A percentile compares a stretch with the other conserved stretches of the same genome.
phyloP scores from a whole-genome alignment of 257 asterid species.

The Fraxinus americana region DNA sequence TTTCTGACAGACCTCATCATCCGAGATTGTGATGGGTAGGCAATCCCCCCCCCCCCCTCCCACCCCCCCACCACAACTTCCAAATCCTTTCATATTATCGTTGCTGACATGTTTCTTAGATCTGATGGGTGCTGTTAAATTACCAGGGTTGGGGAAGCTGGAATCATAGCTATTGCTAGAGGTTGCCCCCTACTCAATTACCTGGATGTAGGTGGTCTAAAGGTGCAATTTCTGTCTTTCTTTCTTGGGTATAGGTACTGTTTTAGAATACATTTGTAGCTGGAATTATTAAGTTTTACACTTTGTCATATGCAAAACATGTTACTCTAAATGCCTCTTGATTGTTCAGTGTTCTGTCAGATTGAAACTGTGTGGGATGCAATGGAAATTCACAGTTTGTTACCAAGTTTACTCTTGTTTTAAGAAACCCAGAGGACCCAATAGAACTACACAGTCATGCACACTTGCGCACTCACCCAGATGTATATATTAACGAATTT shows the following conservation, averaged over 20 bases:
- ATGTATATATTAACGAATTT: too few relatives aligned
- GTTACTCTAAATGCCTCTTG: neutral
- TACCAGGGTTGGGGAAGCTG: conserved; percentile 81
- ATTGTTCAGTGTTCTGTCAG: neutral
- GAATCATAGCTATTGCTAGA: conserved; percentile 76
- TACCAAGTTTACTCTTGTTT: too few relatives aligned
- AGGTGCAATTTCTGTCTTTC: conserved; percentile 47
- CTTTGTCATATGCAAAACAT: too few relatives aligned
- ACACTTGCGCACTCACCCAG: too few relatives aligned
- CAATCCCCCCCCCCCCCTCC: neutral
- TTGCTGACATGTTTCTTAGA: conserved; percentile 11
- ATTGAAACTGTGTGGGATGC: neutral
- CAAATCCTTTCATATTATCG: neutral
- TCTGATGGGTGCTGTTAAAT: conserved; percentile 18
- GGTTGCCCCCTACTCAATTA: conserved; percentile 79
- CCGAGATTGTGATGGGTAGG: conserved; percentile 84
- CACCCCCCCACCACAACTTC: too few relatives aligned
- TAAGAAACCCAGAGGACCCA: too few relatives aligned
- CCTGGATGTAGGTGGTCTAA: conserved; percentile 82
- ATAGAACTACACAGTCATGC: too few relatives aligned
- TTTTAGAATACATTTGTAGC: too few relatives aligned
- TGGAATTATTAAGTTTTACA: too few relatives aligned
- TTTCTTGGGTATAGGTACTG: too few relatives aligned
- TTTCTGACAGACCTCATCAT: conserved; percentile 78
- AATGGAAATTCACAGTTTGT: too few relatives aligned